Evolutionary conservation across 1,284 basidiomycete genomes (phyloP).

Genomic region (Tylopilus sp.): DNA sequence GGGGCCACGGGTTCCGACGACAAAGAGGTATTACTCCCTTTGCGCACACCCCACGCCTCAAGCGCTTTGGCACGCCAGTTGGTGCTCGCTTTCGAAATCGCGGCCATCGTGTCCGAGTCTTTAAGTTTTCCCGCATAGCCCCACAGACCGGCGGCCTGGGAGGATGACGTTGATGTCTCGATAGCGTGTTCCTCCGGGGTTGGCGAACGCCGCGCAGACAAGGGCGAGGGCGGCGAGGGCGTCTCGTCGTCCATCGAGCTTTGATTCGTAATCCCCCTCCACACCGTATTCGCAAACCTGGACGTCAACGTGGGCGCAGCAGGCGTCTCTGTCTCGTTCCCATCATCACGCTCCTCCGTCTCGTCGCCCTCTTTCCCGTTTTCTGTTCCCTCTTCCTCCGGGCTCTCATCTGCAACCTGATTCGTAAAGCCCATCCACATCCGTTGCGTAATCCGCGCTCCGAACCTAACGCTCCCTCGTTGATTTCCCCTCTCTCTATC

Average conservation of each 20-base stretch:
- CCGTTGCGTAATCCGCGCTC: conserved; percentile 53
- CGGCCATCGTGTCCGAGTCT: conserved; percentile 67
- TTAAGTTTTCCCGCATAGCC: conserved; percentile 68
- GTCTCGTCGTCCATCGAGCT: conserved; percentile 55
- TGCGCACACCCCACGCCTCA: conserved; percentile 40
- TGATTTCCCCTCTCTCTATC: conserved; percentile 30
- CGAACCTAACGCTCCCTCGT: conserved; percentile 42
- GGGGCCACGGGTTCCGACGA: conserved; percentile 5
- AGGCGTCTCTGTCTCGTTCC: conserved; percentile 44
- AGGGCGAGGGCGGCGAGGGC: conserved; percentile 46
- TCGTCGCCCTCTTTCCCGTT: conserved; percentile 35
- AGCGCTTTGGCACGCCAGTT: conserved; percentile 67
- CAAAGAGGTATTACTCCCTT: conserved; percentile 10
- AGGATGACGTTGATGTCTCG: conserved; percentile 11
- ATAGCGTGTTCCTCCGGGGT: conserved; percentile 23
- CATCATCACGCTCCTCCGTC: conserved; percentile 37
- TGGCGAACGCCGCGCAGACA: conserved; percentile 33
- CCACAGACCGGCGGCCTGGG: conserved; percentile 48
- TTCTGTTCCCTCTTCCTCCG: conserved; percentile 32
- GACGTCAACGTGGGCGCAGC: conserved; percentile 44
- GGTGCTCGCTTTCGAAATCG: conserved; percentile 64
- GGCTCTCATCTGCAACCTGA: conserved; percentile 40
- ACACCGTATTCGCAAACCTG: conserved; percentile 57
- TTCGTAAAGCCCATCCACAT: conserved; percentile 68
- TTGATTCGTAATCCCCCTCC: conserved; percentile 73